These are phyloP conservation scores for Ophiostoma tasmaniense DNA, from an alignment of 2,329 filamentous ascomycete species.

Conservation along the genomic window DNA sequence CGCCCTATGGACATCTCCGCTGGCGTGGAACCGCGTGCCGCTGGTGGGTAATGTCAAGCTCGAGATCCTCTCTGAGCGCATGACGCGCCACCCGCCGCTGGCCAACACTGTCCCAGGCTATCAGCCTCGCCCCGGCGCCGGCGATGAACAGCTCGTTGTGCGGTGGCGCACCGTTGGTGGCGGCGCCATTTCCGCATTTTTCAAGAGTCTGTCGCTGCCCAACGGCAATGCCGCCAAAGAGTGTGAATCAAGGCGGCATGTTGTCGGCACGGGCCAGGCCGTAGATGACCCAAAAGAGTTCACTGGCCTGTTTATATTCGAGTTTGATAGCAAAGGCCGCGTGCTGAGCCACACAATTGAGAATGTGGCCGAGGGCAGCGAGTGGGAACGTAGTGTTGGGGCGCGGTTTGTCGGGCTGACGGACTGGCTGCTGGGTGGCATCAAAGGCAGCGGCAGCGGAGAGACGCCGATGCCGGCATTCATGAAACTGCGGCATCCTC, in stretches of 20 bases:
- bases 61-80: constrained; percentile 81
- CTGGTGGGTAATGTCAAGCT: constrained; percentile 84
- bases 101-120: constrained; percentile 21
- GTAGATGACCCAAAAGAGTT: constrained; percentile 54
- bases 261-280: constrained; percentile 24
- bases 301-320: constrained; percentile 86
- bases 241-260: constrained; percentile 26
- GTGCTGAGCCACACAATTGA: constrained; percentile 88
- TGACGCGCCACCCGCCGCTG: constrained; percentile 54
- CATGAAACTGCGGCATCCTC: constrained; percentile 13
- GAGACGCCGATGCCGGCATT: constrained; percentile 21
- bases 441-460: constrained; percentile 35
- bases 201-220: not conserved
- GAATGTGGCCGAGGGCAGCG: constrained; percentile 73
- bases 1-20: constrained; percentile 88
- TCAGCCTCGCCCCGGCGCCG: constrained; percentile 40
- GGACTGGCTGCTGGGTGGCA: constrained; percentile 84
- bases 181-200: not conserved
- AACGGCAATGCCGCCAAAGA: not conserved
- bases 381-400: constrained; percentile 73
- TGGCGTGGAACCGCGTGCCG: constrained; percentile 90
- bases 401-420: constrained; percentile 83
- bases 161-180: constrained; percentile 66
- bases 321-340: constrained; percentile 81
- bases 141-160: constrained; percentile 76